Base-by-base conservation (phyloP, 2,329 filamentous ascomycete species). In the Alternaria tenuissima region DNA sequence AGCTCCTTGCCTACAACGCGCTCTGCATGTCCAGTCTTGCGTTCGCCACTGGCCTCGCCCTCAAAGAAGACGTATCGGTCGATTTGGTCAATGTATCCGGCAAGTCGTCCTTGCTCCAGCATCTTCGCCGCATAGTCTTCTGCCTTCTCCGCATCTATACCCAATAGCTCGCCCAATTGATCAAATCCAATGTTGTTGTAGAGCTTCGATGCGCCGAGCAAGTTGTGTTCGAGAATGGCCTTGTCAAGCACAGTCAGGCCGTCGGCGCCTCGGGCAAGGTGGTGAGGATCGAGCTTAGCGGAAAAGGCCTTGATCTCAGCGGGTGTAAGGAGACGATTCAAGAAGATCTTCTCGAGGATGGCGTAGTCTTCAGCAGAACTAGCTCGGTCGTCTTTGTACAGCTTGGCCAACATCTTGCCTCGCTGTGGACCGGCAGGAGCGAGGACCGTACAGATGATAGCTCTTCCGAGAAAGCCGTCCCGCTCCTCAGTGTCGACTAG, bases 281-380 rank as follows among this genome's bases (percentile, higher is more conserved):
- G 95, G 79, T 99, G 95, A 22, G 92, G 90, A 57, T 88, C 86
- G 49, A 99, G 84, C 52, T 89, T 89, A 69, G 91, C 84, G 0
- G 94, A 91, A 74, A 99, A 99, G 56, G 91, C 89, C 38, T 89
- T 88, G 42, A 97, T 93, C 80, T 99, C 95, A n/a, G 84, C 86
- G 0, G 90, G 88, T 0, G 88, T 87, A 49, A 99, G 84, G 4
- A 99, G 84, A 6, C 94, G 88, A 78, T 98, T 93, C 49, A 98
- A 85, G 78, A 96, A 97, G 88, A 99, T 98, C 83, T 98, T 98
- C 82, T 98, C 95, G 14, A 99, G 83, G 55, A 99, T 97, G 49
- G 88, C 84, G 74, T 91, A 94, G 80, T 98, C 92, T 32, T 90
- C 87, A 2, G 95, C 86, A 51, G 89, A 87, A 4, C 84, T 83